Conservation (phyloP, 2,329 filamentous ascomycete genomes). For the Orbilia blumenaviensis region DNA sequence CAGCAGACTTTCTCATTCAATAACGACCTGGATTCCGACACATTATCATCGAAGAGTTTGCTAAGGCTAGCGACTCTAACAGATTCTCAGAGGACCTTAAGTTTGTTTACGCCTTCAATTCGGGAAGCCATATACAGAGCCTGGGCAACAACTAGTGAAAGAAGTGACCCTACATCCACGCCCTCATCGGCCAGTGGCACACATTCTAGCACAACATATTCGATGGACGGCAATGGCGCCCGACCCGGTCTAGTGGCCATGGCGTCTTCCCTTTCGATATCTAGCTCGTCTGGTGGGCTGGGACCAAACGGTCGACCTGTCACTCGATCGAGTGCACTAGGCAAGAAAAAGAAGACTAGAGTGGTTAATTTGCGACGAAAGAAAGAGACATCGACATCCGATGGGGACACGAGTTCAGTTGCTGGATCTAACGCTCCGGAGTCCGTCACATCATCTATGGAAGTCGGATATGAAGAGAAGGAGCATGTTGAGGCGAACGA, state of each 20-base stretch:
- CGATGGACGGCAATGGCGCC: slow-evolving; percentile 73
- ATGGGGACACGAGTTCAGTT: slow-evolving; percentile 43
- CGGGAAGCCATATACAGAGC: slow-evolving; percentile 89
- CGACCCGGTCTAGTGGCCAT: slow-evolving; percentile 63
- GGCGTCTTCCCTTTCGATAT: slow-evolving; percentile 46
- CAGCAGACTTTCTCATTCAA: slow-evolving; percentile 70
- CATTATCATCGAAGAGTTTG: slow-evolving; percentile 96
- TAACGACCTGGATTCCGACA: slow-evolving; percentile 77
- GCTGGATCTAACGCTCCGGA: slow-evolving; percentile 48
- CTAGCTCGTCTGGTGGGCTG: slow-evolving; percentile 46
- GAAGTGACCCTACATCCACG: slow-evolving; percentile 54
- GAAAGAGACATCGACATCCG: slow-evolving; percentile 59
- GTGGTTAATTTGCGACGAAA: slow-evolving; percentile 81
- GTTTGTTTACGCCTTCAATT: slow-evolving; percentile 90
- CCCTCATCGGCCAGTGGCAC: slow-evolving; percentile 60
- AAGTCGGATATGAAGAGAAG: slow-evolving; percentile 65
- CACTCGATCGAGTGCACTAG: slow-evolving; percentile 70
- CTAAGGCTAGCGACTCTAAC: slow-evolving; percentile 81
- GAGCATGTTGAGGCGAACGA: slow-evolving; percentile 45
- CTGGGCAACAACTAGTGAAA: slow-evolving; percentile 76
- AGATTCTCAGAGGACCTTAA: slow-evolving; percentile 88
- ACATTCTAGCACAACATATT: slow-evolving; percentile 70
- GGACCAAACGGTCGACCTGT: slow-evolving; percentile 53
- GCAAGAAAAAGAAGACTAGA: slow-evolving; percentile 79
- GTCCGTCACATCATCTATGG: slow-evolving; percentile 66